These are phyloP conservation scores for Astrothelium subdiscretum DNA, from an alignment of 495 filamentous ascomycete species.

Conservation along the genomic window DNA sequence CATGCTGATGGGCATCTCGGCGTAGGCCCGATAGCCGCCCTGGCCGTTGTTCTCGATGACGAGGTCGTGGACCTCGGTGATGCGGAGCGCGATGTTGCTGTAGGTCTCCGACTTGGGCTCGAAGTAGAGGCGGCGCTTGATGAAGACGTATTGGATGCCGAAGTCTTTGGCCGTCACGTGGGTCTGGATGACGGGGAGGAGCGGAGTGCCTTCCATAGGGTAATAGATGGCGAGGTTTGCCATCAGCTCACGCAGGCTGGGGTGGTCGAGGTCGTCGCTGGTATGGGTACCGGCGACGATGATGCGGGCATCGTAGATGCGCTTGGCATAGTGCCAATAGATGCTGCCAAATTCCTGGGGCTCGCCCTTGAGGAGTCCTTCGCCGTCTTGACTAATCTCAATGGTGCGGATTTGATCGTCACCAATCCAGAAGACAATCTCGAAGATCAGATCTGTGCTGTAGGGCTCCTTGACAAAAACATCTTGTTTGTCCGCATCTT, in stretches of 20 bases:
- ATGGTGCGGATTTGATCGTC: neutral
- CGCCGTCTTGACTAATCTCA: neutral
- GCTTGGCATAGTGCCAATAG: constrained; percentile 32
- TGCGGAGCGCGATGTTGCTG: constrained; percentile 26
- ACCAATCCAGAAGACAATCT: neutral
- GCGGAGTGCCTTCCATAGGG: no score
- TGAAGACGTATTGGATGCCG: constrained; percentile 7
- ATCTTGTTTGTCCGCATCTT: neutral
- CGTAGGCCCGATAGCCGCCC: neutral
- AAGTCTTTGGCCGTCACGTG: constrained; percentile 8
- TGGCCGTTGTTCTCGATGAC: constrained; percentile 7
- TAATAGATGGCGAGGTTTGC: constrained; percentile 23
- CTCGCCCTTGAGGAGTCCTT: neutral
- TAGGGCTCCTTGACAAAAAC: neutral
- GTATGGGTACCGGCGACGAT: constrained; percentile 15
- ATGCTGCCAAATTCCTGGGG: constrained; percentile 18
- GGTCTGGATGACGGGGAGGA: neutral
- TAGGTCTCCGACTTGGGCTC: neutral
- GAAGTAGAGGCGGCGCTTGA: constrained; percentile 11
- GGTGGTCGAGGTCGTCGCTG: constrained; percentile 8
- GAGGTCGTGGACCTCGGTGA: constrained; percentile 34
- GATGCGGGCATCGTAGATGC: constrained; percentile 36
- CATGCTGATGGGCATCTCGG: constrained; percentile 21
- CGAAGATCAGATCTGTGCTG: neutral
- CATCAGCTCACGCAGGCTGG: constrained; percentile 21